Base-by-base conservation (phyloP, 768 basidiomycete genomes). In the Mycena kentingensis region DNA sequence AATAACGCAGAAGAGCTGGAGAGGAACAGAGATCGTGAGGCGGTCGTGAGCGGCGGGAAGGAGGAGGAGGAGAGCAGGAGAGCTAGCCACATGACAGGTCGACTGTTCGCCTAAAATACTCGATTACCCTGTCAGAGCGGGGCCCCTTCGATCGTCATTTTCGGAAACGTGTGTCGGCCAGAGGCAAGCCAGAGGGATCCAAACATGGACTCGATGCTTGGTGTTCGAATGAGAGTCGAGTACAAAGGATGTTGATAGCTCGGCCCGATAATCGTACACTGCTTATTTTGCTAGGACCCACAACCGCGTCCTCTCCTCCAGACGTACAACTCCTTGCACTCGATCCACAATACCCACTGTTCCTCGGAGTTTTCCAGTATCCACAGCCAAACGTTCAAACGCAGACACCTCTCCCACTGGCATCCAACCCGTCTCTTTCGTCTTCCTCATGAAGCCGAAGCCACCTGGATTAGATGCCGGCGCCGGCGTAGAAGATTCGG, bases 221-320 rank as follows among this genome's bases (percentile, higher is more conserved):
- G n/a, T n/a, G n/a, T n/a, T n/a, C n/a, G n/a, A n/a, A n/a, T n/a
- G n/a, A n/a, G n/a, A n/a, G n/a, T n/a, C n/a, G n/a, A n/a, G n/a
- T n/a, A n/a, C n/a, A n/a, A n/a, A n/a, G n/a, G n/a, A n/a, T n/a
- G n/a, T n/a, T n/a, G n/a, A n/a, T n/a, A n/a, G n/a, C n/a, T n/a
- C n/a, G n/a, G n/a, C n/a, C n/a, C n/a, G n/a, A n/a, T n/a, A n/a
- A n/a, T n/a, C n/a, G n/a, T n/a, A n/a, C n/a, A n/a, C n/a, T n/a
- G n/a, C n/a, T n/a, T n/a, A n/a, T n/a, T n/a, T n/a, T n/a, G n/a
- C 75, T 31, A 83, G 54, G 34, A 83, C 77, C 78, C 80, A 82
- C 43, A 84, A 63, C 46, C 72, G 71, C 44, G 74, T 69, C 28
- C 51, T 63, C 54, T 64, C 70, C 55, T 70, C 65, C 67, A 81